Evolutionary conservation across 306 rosid genomes (phyloP), one percentile per base, ranked within the genome.

Genomic region (Hippophae tibetana): DNA sequence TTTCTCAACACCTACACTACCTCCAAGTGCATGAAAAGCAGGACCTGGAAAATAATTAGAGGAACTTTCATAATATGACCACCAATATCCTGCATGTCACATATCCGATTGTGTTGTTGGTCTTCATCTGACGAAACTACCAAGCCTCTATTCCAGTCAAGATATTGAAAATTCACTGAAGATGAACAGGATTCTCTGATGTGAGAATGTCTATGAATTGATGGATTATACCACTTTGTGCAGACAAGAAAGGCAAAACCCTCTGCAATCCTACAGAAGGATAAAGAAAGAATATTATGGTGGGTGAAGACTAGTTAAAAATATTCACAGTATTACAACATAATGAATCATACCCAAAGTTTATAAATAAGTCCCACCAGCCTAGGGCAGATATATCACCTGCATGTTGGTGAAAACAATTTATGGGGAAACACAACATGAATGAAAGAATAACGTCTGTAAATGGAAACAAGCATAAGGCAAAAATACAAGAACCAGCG

Each of bases 341-440:
- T 45, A 31, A 31, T 49, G 31, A 59, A 57, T 52, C 60, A 57
- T 85, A 90, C 96, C 96, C 82, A 7, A 61, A 90, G 83, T 83
- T 90, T 59, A 90, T 90, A 73, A 90, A 90, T 49, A 90, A 79
- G 78, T 90, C 96, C 98, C 98, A 90, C 98, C 98, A 90, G 70
- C 89, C 95, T 46, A 90, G 73, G 69, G 87, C 89, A 69, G 89
- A 82, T 66, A 83, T 84, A 78, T 85, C 90, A 62, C 98, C 98
- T 90, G 87, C 70, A 74, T 10, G 44, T 56, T 42, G 68, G 72
- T 38, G 50, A 13, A 72, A 63, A 62, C 23, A 31, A 31, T 62
- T 50, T 41, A 13, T 48, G 31, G 50, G 53, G 48, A 25, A 11
- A 47, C 52, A 54, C 40, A 45, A 67, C 45, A 40, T 31, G 26